Conservation (phyloP, 2,329 filamentous ascomycete genomes). For the Sporothrix luriei region DNA sequence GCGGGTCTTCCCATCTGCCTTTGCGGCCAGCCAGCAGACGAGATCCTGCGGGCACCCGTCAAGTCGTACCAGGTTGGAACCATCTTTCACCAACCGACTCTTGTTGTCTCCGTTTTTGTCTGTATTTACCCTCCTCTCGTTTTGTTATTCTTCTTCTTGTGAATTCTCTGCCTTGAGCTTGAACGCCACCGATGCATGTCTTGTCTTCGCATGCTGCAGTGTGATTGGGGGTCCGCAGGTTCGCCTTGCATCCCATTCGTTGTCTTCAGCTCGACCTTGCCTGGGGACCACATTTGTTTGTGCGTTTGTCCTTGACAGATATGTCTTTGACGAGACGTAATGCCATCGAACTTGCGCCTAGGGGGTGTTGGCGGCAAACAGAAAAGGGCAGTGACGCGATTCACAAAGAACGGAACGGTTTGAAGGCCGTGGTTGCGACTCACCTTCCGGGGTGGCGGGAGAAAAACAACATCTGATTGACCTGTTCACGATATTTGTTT, state of each 20-base stretch:
- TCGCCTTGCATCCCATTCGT: not conserved
- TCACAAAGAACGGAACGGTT: too few species aligned
- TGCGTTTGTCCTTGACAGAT: not conserved
- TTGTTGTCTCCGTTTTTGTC: not conserved
- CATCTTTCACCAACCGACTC: not conserved
- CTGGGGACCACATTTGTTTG: not conserved
- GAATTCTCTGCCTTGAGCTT: not conserved
- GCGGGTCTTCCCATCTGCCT: conserved; percentile 30
- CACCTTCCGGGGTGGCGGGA: too few species aligned
- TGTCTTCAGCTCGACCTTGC: not conserved
- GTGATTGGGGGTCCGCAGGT: conserved; percentile 7
- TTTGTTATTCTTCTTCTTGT: not conserved
- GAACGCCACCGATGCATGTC: not conserved
- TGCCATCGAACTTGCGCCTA: not conserved
- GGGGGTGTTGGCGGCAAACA: not conserved
- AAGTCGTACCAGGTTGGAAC: conserved; percentile 20
- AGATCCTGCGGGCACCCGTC: conserved; percentile 32
- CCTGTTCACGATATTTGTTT: too few species aligned
- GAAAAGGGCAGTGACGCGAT: conserved; percentile 15
- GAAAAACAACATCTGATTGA: too few species aligned
- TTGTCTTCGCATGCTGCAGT: conserved; percentile 18
- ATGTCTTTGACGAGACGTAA: not conserved
- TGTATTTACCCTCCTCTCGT: not conserved
- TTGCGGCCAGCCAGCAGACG: conserved; percentile 29
- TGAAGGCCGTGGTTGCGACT: too few species aligned